Conservation (phyloP, 306 rosid genomes). For the Senna tora region DNA sequence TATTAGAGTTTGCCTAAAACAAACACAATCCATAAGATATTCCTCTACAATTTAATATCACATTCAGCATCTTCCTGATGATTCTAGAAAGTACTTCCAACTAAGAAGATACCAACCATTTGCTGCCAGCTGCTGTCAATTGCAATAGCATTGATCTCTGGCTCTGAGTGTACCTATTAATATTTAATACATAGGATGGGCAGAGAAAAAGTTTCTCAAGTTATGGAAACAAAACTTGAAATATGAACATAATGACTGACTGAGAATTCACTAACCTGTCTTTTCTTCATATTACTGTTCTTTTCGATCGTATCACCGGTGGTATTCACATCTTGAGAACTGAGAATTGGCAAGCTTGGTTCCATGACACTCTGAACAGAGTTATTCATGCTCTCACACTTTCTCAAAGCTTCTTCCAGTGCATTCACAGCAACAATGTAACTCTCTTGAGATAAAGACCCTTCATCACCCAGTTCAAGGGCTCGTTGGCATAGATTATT, state of each 20-base stretch:
- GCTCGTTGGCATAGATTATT: constrained; percentile 61
- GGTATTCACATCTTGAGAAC: constrained; percentile 31
- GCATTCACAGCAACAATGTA: constrained; percentile 57
- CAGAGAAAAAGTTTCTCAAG: neutral
- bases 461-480: constrained; percentile 62
- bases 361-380: constrained; percentile 54
- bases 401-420: constrained; percentile 65
- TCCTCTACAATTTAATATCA: constrained; percentile 24
- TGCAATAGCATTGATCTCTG: constrained; percentile 57
- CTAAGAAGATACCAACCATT: constrained; percentile 57
- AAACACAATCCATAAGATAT: constrained; percentile 22
- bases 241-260: neutral
- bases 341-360: constrained; percentile 47
- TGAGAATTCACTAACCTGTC: constrained; percentile 53
- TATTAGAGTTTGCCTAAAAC: constrained; percentile 33
- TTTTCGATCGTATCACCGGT: constrained; percentile 52
- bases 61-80: constrained; percentile 27
- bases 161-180: constrained; percentile 58
- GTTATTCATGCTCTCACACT: constrained; percentile 50
- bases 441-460: constrained; percentile 67
- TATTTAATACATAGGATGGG: constrained; percentile 1
- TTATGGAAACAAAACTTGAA: neutral
- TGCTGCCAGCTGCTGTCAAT: constrained; percentile 69
- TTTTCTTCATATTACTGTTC: constrained; percentile 57
- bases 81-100: neutral